A percentile compares a stretch with the other conserved stretches of the same genome.
These are phyloP conservation scores for Loxodes magnus DNA, from an alignment of 73 alveolate genomes.

Conservation along the genomic window DNA sequence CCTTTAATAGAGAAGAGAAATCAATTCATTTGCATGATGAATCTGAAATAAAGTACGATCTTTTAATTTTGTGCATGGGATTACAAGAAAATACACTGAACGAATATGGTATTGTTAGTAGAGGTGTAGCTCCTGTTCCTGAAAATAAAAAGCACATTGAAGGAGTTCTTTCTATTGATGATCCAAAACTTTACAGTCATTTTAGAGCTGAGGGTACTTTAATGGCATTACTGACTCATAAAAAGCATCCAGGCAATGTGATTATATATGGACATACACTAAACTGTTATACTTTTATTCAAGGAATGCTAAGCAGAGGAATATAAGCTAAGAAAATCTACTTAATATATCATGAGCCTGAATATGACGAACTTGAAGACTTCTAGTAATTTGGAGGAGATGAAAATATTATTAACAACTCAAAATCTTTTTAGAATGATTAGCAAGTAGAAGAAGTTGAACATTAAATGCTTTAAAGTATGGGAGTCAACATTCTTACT, in stretches of 20 bases:
- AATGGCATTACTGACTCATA: conserved; percentile 53
- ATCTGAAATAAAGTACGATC: conserved; percentile 85
- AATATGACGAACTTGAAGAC: conserved; percentile 53
- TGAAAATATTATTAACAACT: conserved; percentile 28
- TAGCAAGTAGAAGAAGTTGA: conserved; percentile 42
- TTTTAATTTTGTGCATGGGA: conserved; percentile 86
- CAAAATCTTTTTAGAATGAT: conserved; percentile 73
- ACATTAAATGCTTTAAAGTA: conserved; percentile 25
- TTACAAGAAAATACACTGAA: conserved; percentile 74
- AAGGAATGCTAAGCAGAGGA: conserved; percentile 83
- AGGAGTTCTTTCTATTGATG: conserved; percentile 67
- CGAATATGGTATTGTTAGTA: conserved; percentile 37
- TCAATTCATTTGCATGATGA: conserved; percentile 84
- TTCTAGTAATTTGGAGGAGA: conserved; percentile 47
- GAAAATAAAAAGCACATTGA: conserved; percentile 41
- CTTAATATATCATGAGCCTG: conserved; percentile 76
- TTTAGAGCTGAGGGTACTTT: conserved; percentile 41
- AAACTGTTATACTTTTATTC: conserved; percentile 75
- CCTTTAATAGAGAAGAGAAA: conserved; percentile 85
- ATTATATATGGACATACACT: conserved; percentile 89
- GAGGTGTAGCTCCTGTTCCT: conserved; percentile 69
- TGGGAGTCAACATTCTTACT: conserved; percentile 48
- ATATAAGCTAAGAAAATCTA: conserved; percentile 79
- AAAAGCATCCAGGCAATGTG: conserved; percentile 57
- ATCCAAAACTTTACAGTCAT: conserved; percentile 75